These are phyloP conservation scores for Brassica carinata DNA, from an alignment of 345 rosid genomes.

Conservation along the genomic window DNA sequence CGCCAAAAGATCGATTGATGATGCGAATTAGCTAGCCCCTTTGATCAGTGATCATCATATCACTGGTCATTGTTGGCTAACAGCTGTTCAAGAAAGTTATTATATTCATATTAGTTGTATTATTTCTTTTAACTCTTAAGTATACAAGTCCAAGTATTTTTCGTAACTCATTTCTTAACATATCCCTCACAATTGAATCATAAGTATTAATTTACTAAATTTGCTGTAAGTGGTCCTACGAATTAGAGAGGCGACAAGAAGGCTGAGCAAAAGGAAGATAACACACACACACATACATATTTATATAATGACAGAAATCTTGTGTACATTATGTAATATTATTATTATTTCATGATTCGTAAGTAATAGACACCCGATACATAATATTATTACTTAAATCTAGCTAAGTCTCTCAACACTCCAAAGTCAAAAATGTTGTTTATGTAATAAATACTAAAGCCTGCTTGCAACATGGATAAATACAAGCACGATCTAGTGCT, in stretches of 20 bases:
- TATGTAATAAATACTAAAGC: slow-evolving; percentile 2
- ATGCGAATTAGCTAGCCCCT: too few relatives aligned
- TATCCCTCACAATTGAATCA: not conserved
- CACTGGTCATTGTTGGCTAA: too few relatives aligned
- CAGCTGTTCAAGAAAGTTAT: too few relatives aligned
- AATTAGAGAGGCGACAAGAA: slow-evolving; percentile 1
- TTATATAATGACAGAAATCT: not conserved
- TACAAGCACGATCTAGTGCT: slow-evolving; percentile 15
- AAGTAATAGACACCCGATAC: slow-evolving; percentile 13
- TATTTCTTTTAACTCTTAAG: too few relatives aligned
- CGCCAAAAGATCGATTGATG: too few relatives aligned
- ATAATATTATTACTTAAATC: slow-evolving; percentile 24
- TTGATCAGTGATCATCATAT: too few relatives aligned
- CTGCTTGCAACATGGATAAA: slow-evolving; percentile 18
- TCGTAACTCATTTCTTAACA: too few relatives aligned
- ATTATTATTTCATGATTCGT: slow-evolving; percentile 12
- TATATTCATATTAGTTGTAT: too few relatives aligned
- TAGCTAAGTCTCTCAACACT: slow-evolving; percentile 36
- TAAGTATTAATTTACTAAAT: not conserved
- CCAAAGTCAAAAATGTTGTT: slow-evolving; percentile 36
- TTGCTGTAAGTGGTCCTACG: slow-evolving; percentile 31
- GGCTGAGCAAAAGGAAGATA: slow-evolving; percentile 8
- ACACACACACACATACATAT: not conserved
- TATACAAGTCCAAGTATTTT: too few relatives aligned
- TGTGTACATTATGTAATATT: not conserved